phyloP scores from a whole-genome alignment of 208 protist species.

The Leishmania martiniquensis region DNA sequence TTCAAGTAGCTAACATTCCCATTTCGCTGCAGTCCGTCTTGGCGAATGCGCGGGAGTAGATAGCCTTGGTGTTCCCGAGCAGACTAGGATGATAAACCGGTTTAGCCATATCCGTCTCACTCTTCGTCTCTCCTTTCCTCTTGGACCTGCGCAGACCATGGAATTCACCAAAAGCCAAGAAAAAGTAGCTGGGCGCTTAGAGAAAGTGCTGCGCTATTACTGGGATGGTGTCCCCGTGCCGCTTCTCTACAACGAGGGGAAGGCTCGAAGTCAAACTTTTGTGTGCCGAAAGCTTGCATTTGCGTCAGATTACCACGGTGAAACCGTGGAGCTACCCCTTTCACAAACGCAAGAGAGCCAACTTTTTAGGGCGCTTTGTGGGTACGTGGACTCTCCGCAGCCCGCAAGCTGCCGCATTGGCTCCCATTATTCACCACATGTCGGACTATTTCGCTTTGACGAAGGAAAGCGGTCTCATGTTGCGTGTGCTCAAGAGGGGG shows the following conservation, averaged over 20 bases:
- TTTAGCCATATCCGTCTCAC: conserved; percentile 14
- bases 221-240: conserved; percentile 87
- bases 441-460: conserved; percentile 68
- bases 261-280: conserved; percentile 55
- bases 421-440: conserved; percentile 85
- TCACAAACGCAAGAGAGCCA: conserved; percentile 12
- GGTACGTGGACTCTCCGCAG: conserved; percentile 19
- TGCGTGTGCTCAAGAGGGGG: not conserved
- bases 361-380: conserved; percentile 49
- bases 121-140: conserved; percentile 27
- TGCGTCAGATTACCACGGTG: conserved; percentile 76
- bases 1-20: not conserved
- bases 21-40: not conserved
- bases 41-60: not conserved
- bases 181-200: conserved; percentile 64
- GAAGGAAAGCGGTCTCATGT: conserved; percentile 4
- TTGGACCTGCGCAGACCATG: conserved; percentile 37
- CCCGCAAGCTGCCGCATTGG: conserved; percentile 79
- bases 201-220: conserved; percentile 81
- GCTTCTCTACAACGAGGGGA: conserved; percentile 39
- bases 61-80: conserved; percentile 2
- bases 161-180: conserved; percentile 43
- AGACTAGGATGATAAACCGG: conserved; percentile 5
- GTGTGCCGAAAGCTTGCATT: conserved; percentile 60
- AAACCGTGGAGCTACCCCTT: conserved; percentile 45